Conservation (phyloP, 306 rosid genomes). For the Cucurbita argyrosperma region DNA sequence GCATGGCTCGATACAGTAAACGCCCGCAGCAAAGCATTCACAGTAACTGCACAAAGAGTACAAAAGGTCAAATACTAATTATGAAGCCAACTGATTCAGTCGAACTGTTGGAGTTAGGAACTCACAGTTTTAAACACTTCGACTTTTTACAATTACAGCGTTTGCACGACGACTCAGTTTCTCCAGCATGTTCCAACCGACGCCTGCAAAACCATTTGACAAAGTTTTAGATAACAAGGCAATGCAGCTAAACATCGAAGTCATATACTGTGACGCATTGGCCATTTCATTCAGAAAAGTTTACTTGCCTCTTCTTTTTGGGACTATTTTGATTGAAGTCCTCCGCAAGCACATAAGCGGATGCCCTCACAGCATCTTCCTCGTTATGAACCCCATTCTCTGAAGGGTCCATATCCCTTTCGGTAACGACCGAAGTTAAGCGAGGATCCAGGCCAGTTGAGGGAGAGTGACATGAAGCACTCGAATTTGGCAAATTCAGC, state of each 20-base stretch:
- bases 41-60: conserved; percentile 50
- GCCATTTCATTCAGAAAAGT: conserved; percentile 3
- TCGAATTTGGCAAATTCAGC: conserved; percentile 21
- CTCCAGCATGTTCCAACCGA: conserved; percentile 41
- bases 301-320: conserved; percentile 59
- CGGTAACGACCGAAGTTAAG: conserved; percentile 22
- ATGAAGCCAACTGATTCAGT: not conserved
- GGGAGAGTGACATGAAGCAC: conserved; percentile 26
- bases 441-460: conserved; percentile 31
- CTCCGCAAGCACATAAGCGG: conserved; percentile 30
- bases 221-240: conserved; percentile 10
- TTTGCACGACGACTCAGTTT: conserved; percentile 53
- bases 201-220: conserved; percentile 44
- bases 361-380: conserved; percentile 44
- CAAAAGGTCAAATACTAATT: not conserved
- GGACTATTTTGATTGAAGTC: conserved; percentile 61
- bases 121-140: conserved; percentile 89
- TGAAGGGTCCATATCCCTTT: conserved; percentile 28
- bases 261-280: not conserved
- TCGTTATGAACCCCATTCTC: conserved; percentile 33
- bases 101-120: conserved; percentile 7
- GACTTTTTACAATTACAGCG: conserved; percentile 92
- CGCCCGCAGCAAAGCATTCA: conserved; percentile 89
- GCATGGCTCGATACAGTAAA: conserved; percentile 80
- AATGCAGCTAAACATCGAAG: conserved; percentile 1